These are phyloP conservation scores for Usnea hakonensis DNA, from an alignment of 495 filamentous ascomycete species.

Conservation along the genomic window DNA sequence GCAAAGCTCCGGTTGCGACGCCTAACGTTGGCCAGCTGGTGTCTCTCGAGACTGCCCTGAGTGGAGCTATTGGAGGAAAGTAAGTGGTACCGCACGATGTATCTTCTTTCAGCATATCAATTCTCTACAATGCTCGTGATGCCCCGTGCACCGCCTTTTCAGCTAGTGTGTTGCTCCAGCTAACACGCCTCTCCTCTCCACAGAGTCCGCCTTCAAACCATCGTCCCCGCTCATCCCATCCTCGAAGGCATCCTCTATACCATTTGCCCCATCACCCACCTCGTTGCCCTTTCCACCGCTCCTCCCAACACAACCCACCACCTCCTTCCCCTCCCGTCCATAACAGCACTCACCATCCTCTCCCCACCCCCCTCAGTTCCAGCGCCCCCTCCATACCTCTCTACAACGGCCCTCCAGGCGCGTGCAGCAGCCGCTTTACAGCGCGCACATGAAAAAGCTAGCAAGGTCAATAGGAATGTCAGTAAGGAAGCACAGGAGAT, in stretches of 20 bases:
- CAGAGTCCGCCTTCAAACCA: conserved; percentile 56
- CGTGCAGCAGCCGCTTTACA: conserved; percentile 48
- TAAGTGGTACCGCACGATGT: conserved; percentile 25
- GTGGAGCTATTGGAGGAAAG: conserved; percentile 46
- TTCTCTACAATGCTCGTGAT: neutral
- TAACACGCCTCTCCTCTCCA: conserved; percentile 6
- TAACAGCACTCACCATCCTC: conserved; percentile 26
- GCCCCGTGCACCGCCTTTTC: neutral
- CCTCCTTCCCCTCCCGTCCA: conserved; percentile 48
- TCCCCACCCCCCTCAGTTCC: conserved; percentile 30
- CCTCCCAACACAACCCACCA: conserved; percentile 40
- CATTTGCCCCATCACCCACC: conserved; percentile 57
- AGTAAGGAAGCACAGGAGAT: conserved; percentile 61
- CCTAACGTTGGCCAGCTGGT: conserved; percentile 21
- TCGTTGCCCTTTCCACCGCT: conserved; percentile 53
- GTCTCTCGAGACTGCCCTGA: conserved; percentile 42
- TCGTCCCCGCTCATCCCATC: conserved; percentile 40
- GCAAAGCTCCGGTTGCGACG: conserved; percentile 31
- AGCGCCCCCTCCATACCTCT: conserved; percentile 27
- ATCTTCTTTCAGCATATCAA: neutral
- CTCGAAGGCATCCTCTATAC: conserved; percentile 61
- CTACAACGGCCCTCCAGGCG: conserved; percentile 43
- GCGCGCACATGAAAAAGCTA: conserved; percentile 47
- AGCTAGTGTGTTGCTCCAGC: neutral
- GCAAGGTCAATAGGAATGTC: conserved; percentile 53